Base-by-base conservation (phyloP, 2,329 filamentous ascomycete species). In the Monilinia fructicola region DNA sequence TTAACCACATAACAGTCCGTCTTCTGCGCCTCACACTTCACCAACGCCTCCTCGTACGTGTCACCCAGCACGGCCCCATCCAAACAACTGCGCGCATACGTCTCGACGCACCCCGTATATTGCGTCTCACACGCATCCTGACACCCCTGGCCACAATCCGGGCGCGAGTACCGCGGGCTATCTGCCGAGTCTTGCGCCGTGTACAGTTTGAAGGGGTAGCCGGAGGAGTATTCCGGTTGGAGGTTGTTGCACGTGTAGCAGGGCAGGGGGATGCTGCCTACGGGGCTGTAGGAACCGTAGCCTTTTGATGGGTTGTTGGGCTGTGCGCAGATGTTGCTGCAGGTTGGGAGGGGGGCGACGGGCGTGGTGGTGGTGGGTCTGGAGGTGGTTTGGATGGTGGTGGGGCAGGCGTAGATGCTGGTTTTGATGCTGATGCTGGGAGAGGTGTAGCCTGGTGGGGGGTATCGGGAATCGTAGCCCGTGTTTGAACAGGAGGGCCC, bases 271-370 rank as follows among this genome's bases (percentile, higher is more conserved):
- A 86, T 84, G 67, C 78, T 80, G 59, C 82, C 84, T 21, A 85
- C 82, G 3, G 82, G 80, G 61, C 79, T 87, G 46, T 88, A 85
- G 1, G 89, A 87, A 1, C 85, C 87, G 74, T 93, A 94, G 63
- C 86, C 87, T 71, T 83, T 85, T 74, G 83, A 82, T 71, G 85
- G 83, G 77, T 78, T 82, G 63, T 78, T 76, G n/a, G 84, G 81
- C 76, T 85, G 82, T 46, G 74, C 77, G 80, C 84, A 86, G 72
- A 86, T 80, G 53, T 74, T 74, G 26, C 66, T 68, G 71, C 81
- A 81, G 66, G 81, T 83, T 1, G 82, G 80, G 44, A 80, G 75
- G 2, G 83, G 81, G 64, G 80, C 78, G 28, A 76, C 75, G 23
- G 76, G 31, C 71, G 71, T 16, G 65, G 73, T 74, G 14, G 77